Percentiles rank a stretch among this genome's conserved stretches.
These are phyloP conservation scores for Sarocladium oryzae DNA, from an alignment of 2,329 filamentous ascomycete genomes.

Conservation along the genomic window DNA sequence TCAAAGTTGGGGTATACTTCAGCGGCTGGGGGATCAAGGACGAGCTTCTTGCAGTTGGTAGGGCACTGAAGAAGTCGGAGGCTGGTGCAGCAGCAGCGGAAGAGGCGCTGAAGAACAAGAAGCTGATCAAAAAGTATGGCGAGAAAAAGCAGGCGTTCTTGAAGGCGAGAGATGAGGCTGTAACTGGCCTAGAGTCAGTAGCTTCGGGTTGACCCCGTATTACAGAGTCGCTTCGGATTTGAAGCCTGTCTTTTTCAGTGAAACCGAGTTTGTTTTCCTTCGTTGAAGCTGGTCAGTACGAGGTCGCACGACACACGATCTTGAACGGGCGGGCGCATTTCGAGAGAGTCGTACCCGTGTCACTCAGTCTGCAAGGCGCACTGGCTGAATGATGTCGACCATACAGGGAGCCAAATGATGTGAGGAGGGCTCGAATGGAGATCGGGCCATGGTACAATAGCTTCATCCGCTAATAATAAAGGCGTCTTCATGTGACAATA, in stretches of 20 bases:
- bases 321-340: background rate
- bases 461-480: too few species aligned
- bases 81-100: constrained; percentile 62
- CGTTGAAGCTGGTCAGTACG: background rate
- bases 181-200: too few species aligned
- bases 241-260: background rate
- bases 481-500: too few species aligned
- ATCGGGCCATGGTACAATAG: too few species aligned
- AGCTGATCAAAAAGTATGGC: constrained; percentile 46
- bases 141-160: constrained; percentile 41
- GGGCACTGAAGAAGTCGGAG: constrained; percentile 60
- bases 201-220: too few species aligned
- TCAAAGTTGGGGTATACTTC: constrained; percentile 57
- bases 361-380: too few species aligned
- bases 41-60: constrained; percentile 56
- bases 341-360: background rate
- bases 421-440: too few species aligned
- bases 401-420: too few species aligned
- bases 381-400: too few species aligned
- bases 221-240: background rate
- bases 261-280: background rate
- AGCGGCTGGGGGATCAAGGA: constrained; percentile 62
- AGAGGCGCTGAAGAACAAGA: constrained; percentile 59
- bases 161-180: constrained; percentile 22
- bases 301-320: background rate